Base-by-base conservation (phyloP, 2,329 filamentous ascomycete species). In the Penicillium brasilianum region DNA sequence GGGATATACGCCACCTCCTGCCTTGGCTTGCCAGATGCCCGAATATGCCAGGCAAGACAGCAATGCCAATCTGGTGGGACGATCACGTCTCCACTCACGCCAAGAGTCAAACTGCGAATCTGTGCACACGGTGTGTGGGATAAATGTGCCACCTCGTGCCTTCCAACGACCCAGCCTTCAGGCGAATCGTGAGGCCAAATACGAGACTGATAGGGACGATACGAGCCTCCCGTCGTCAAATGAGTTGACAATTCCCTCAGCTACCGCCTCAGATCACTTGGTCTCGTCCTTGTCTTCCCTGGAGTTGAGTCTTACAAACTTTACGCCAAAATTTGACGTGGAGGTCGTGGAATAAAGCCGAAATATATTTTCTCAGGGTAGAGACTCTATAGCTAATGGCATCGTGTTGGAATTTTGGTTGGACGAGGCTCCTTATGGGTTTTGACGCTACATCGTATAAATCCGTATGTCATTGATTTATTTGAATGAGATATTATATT, bases 301-400 rank as follows among this genome's bases (percentile, higher is more conserved):
- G 41, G 41, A 44, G 41, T 44, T 44, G 41, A 44, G 13, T 44
- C 41, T 44, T 44, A 10, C 41, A 44, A 44, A 44, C 41, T 44
- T 44, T 44, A 44, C 41, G 41, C 13, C 41, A 22, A 44, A 44
- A 18, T 22, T 44, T 44, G 41, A 44, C 41, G 41, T 44, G n/a
- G 7, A 44, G 41, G 41, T 44, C 41, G 7, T 44, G 41, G 22
- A 44, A 20, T 44, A 44, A 44, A 9, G 41, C 41, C 7, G 41
- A 10, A 10, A 44, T 9, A 44, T 10, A 9, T 44, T 44, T 44
- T 44, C 41, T 44, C n/a, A 16, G 0, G n/a, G 41, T 44, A 14
- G 41, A 2, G 41, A 44, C n/a, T 44, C 41, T 14, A 25, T 44
- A 44, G 13, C 41, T 13, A 25, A 44, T 20, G 41, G 41, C 22